phyloP scores from a whole-genome alignment of 352 stramenopile genomes.

The Pythium rhizo-oryzae region DNA sequence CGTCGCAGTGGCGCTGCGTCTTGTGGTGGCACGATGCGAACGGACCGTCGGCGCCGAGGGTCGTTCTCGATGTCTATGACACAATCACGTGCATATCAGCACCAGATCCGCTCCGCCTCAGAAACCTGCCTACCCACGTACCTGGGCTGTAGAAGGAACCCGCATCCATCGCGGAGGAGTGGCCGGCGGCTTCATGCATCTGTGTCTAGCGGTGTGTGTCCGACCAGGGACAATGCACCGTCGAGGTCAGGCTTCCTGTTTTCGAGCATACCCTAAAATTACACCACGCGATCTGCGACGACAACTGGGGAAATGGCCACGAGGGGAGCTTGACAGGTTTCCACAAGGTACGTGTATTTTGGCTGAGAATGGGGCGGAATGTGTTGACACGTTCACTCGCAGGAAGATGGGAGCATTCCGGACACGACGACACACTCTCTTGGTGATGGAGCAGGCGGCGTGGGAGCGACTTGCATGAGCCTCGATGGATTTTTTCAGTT shows the following conservation, averaged over 20 bases:
- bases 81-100: neutral
- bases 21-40: neutral
- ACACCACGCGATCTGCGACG: neutral
- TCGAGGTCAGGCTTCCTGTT: neutral
- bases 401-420: neutral
- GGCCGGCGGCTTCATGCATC: neutral
- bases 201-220: neutral
- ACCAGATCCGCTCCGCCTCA: no score
- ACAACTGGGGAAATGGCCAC: neutral
- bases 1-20: neutral
- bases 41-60: neutral
- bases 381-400: neutral
- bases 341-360: neutral
- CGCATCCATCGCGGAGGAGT: neutral
- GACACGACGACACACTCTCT: neutral
- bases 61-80: neutral
- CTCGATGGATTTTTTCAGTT: slow-evolving; percentile 16
- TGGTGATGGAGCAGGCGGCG: neutral
- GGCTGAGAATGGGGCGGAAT: neutral
- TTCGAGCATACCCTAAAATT: neutral
- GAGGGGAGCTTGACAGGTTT: neutral
- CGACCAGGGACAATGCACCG: no score
- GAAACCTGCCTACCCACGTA: neutral
- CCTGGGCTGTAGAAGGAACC: neutral
- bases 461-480: neutral